These are phyloP conservation scores for Forsythia viridissima DNA, from an alignment of 257 asterid genomes.

Conservation along the genomic window DNA sequence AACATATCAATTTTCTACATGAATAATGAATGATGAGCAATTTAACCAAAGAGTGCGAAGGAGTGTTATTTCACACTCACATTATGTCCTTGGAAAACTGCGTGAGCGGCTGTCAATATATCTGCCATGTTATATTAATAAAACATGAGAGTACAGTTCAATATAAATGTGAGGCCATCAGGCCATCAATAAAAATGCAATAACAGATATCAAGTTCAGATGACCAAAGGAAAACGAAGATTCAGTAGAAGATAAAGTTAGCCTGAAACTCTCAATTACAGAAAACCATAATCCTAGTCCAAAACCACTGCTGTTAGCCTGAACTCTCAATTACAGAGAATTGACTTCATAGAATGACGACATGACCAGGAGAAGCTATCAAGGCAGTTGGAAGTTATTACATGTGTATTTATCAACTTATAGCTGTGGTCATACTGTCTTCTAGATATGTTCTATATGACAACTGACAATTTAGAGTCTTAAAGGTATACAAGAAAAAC, in stretches of 20 bases:
- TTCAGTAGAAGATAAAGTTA: slow-evolving; percentile 13
- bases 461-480: background rate
- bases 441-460: slow-evolving; percentile 5
- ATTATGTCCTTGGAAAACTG: slow-evolving; percentile 69
- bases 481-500: background rate
- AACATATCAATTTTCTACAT: slow-evolving; percentile 11
- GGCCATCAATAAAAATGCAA: slow-evolving; percentile 16
- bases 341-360: slow-evolving; percentile 3
- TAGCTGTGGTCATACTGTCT: background rate
- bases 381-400: slow-evolving; percentile 13
- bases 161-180: slow-evolving; percentile 16
- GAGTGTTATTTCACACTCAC: slow-evolving; percentile 53
- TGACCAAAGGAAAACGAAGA: background rate
- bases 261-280: background rate
- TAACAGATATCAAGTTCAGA: slow-evolving; percentile 11
- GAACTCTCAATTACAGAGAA: slow-evolving; percentile 2
- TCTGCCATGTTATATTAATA: slow-evolving; percentile 52
- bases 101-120: slow-evolving; percentile 69
- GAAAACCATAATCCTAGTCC: slow-evolving; percentile 11
- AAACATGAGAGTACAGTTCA: slow-evolving; percentile 24
- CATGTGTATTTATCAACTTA: slow-evolving; percentile 11
- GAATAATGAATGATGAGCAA: slow-evolving; percentile 3
- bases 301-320: background rate
- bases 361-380: slow-evolving; percentile 14
- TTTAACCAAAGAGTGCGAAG: slow-evolving; percentile 14